Base-by-base conservation (phyloP, 495 filamentous ascomycete genomes). In the Aspergillus avenaceus region DNA sequence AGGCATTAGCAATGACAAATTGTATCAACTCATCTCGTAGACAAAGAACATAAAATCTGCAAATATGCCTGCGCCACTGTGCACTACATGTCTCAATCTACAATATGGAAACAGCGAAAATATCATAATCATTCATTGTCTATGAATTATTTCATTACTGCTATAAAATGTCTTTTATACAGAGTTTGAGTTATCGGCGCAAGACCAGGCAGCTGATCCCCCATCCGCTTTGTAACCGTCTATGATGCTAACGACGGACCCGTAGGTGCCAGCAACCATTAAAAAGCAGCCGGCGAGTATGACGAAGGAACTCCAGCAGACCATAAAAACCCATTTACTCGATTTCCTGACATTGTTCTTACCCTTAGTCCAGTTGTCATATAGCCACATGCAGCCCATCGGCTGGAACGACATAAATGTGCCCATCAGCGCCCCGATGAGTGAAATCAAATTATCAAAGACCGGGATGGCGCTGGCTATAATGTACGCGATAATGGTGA, bases 401-500 rank as follows among this genome's bases (percentile, higher is more conserved):
- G 71, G 71, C 50, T 73, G 72, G 59, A 71, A 72, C 13, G 48
- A 72, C 65, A 70, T 66, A 12, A 69, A 55, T 5, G 64, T 73
- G 8, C 63, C 69, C 49, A 88, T 84, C 28, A 87, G 62, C 4
- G 83, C 74, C 13, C 82, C 83, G 29, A 81, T 71, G 49, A 83
- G 74, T 19, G 75, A 76, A 16, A 89, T 68, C 32, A 89, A 66
- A 31, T 74, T 73, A 54, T 77, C 75, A 61, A 88, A 89, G 59
- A 85, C 79, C 9, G 86, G 86, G 37, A 90, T 85, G 7, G 80
- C 79, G 54, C 84, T 80, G 22, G 85, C 84, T 58, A 90, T 82
- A 36, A 88, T 62, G 72, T 83, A 90, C 7, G 84, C 78, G 24
- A 85, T 58, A 2, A 86, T 4, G 36, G 81, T 81, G 50, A 85